Evolutionary conservation across 2,329 filamentous ascomycete species (phyloP).

Genomic region (Xylariaceae sp.): DNA sequence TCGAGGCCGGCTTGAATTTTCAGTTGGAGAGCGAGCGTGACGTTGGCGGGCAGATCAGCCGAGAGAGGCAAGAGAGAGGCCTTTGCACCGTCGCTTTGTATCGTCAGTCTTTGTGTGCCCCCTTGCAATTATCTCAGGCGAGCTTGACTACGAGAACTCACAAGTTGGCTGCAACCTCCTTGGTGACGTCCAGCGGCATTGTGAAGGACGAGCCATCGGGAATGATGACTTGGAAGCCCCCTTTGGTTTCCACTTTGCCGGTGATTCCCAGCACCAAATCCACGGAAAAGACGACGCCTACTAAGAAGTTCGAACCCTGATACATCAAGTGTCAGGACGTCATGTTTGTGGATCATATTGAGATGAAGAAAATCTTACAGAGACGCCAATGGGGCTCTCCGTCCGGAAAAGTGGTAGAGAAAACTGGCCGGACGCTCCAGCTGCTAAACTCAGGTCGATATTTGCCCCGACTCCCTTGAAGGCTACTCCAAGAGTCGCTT

Average conservation of each 20-base stretch:
- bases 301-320: slow-evolving; percentile 20
- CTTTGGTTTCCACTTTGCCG: slow-evolving; percentile 16
- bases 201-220: slow-evolving; percentile 21
- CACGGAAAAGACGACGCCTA: slow-evolving; percentile 21
- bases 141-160: slow-evolving; percentile 13
- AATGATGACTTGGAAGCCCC: slow-evolving; percentile 21
- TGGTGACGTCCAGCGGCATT: slow-evolving; percentile 16
- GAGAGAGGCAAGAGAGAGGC: slow-evolving; percentile 19
- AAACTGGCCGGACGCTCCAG: slow-evolving; percentile 13
- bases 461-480: slow-evolving; percentile 24
- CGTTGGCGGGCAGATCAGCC: slow-evolving; percentile 14
- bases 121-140: neutral
- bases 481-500: slow-evolving; percentile 16
- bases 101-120: slow-evolving; percentile 4
- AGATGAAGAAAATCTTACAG: slow-evolving; percentile 12
- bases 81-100: slow-evolving; percentile 17
- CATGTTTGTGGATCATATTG: no score
- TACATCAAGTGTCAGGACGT: neutral
- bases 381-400: slow-evolving; percentile 19
- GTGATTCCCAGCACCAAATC: slow-evolving; percentile 20
- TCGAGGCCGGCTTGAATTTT: slow-evolving; percentile 21
- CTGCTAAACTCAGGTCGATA: slow-evolving; percentile 17
- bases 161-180: slow-evolving; percentile 20
- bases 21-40: slow-evolving; percentile 20
- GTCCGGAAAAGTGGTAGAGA: slow-evolving; percentile 16